phyloP scores from a whole-genome alignment of 108 stramenopile species.

The Chaetoceros muelleri region DNA sequence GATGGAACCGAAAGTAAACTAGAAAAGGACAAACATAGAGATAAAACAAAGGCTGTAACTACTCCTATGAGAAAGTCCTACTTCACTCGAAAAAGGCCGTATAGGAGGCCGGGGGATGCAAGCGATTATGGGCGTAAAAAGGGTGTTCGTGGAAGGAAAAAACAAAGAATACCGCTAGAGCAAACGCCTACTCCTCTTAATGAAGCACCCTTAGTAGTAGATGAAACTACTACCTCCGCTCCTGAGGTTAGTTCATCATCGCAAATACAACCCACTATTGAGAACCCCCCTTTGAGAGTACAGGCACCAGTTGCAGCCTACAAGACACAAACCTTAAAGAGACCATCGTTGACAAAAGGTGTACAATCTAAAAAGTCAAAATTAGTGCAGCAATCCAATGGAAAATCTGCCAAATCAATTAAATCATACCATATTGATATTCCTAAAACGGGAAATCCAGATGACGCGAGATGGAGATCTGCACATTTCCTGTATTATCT shows the following conservation, averaged over 20 bases:
- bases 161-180: neutral
- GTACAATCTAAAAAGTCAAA: neutral
- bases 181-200: neutral
- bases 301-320: neutral
- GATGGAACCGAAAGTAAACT: neutral
- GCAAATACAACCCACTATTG: neutral
- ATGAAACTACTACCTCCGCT: neutral
- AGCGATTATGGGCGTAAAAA: neutral
- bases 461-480: constrained; percentile 64
- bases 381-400: neutral
- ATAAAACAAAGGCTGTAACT: neutral
- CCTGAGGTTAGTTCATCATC: neutral
- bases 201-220: neutral
- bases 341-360: neutral
- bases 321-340: constrained; percentile 1
- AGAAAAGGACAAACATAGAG: constrained; percentile 1
- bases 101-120: neutral
- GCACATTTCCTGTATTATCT: constrained; percentile 80
- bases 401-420: neutral
- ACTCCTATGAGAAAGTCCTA: neutral
- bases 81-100: constrained; percentile 2
- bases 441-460: constrained; percentile 54
- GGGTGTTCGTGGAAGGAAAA: constrained; percentile 22
- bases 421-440: constrained; percentile 16
- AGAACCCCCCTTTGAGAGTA: neutral